Conservation (phyloP, 768 basidiomycete genomes). For the Phanerochaete sordida region DNA sequence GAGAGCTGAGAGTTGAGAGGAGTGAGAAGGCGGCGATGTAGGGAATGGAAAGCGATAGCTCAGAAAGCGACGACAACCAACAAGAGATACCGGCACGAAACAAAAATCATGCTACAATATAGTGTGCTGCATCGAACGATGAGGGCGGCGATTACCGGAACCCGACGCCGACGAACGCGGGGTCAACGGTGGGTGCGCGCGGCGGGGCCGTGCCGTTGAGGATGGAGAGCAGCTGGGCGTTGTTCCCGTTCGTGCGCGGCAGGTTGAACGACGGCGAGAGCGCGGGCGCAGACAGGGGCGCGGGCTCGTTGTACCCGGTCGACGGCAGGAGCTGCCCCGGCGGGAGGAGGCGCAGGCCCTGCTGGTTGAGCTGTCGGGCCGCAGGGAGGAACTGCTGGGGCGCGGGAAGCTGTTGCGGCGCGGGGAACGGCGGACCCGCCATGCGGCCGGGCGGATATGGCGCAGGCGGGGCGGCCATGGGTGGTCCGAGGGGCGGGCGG, state of each 20-base stretch:
- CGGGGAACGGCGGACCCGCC: background rate
- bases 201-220: constrained; percentile 24
- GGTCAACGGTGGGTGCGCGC: constrained; percentile 16
- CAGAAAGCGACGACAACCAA: constrained; percentile 15
- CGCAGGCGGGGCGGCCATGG: background rate
- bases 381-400: too few relatives aligned
- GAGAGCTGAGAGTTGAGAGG: constrained; percentile 21
- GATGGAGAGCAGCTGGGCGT: constrained; percentile 27
- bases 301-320: constrained; percentile 5
- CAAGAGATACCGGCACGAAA: background rate
- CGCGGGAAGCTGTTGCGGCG: background rate
- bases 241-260: constrained; percentile 13
- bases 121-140: background rate
- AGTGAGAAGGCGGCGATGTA: constrained; percentile 23
- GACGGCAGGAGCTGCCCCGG: constrained; percentile 6
- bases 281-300: constrained; percentile 13
- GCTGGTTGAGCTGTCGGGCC: too few relatives aligned
- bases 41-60: constrained; percentile 19
- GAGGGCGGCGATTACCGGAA: background rate
- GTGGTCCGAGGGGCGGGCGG: constrained; percentile 5
- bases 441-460: background rate
- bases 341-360: constrained; percentile 9
- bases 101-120: constrained; percentile 4
- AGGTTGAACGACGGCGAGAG: constrained; percentile 6
- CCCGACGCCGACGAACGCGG: constrained; percentile 12